Conservation (phyloP, 75 land plant species). For the Ceratopteris richardii region DNA sequence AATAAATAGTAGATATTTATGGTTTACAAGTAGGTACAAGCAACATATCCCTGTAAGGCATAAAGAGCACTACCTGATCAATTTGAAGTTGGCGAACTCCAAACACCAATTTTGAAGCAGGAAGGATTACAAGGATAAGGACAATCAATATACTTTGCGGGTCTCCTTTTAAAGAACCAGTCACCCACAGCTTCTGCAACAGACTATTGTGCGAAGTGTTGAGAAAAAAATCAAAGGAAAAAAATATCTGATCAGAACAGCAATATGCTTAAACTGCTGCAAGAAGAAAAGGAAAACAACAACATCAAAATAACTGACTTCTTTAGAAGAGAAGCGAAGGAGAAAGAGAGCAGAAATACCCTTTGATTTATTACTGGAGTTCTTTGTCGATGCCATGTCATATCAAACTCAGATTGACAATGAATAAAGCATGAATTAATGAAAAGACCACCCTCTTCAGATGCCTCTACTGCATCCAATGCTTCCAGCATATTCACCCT, state of each 20-base stretch:
- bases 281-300: too few relatives aligned
- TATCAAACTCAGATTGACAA: conserved; percentile 50
- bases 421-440: conserved; percentile 70
- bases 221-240: not conserved
- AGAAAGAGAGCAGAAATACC: conserved; percentile 29
- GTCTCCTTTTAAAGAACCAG: conserved; percentile 53
- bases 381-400: conserved; percentile 59
- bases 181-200: conserved; percentile 67
- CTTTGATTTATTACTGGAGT: conserved; percentile 54
- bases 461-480: conserved; percentile 35
- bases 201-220: conserved; percentile 43
- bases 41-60: too few relatives aligned
- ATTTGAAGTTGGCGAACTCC: not conserved
- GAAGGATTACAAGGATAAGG: conserved; percentile 65
- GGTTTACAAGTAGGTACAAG: too few relatives aligned
- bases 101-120: conserved; percentile 18
- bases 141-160: conserved; percentile 51
- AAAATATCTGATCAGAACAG: not conserved
- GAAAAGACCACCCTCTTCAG: conserved; percentile 40
- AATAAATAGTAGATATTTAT: too few relatives aligned
- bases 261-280: too few relatives aligned
- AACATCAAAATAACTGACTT: too few relatives aligned
- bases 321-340: too few relatives aligned
- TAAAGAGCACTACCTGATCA: not conserved
- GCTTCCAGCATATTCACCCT: conserved; percentile 39